Percentiles rank a stretch among this genome's conserved stretches.
Conservation (phyloP, 2,329 filamentous ascomycete species). For the Calonectria hawksworthii region DNA sequence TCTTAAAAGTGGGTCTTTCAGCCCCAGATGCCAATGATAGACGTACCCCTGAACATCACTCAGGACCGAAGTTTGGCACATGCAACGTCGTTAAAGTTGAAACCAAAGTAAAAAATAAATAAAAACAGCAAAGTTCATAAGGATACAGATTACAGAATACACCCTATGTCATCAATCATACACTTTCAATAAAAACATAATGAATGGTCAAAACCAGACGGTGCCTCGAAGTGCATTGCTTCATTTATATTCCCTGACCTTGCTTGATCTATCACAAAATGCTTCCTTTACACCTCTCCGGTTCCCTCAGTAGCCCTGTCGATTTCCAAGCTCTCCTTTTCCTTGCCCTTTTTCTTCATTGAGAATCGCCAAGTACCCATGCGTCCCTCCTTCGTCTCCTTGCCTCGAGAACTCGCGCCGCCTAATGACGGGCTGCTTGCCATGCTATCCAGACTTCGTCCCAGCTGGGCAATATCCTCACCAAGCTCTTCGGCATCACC, state of each 20-base stretch:
- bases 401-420: slow-evolving; percentile 61
- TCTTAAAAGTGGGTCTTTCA: slow-evolving; percentile 40
- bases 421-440: slow-evolving; percentile 70
- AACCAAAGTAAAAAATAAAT: not conserved
- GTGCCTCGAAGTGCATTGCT: not conserved
- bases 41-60: slow-evolving; percentile 25
- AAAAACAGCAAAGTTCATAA: too few relatives aligned
- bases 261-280: slow-evolving; percentile 28
- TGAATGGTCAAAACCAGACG: not conserved
- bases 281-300: slow-evolving; percentile 26
- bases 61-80: not conserved
- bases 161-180: too few relatives aligned
- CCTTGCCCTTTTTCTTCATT: slow-evolving; percentile 72
- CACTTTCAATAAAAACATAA: not conserved
- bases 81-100: not conserved
- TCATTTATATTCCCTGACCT: slow-evolving; percentile 29
- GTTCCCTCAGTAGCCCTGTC: slow-evolving; percentile 56
- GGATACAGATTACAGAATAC: not conserved
- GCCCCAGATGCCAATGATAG: slow-evolving; percentile 24
- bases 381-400: slow-evolving; percentile 60
- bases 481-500: slow-evolving; percentile 68
- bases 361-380: slow-evolving; percentile 69
- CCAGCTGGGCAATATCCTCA: slow-evolving; percentile 59
- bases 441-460: slow-evolving; percentile 69
- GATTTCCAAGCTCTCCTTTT: slow-evolving; percentile 68